A percentile compares a stretch with the other conserved stretches of the same genome.
These are phyloP conservation scores for Solanum verrucosum DNA, from an alignment of 257 asterid genomes.

Conservation along the genomic window DNA sequence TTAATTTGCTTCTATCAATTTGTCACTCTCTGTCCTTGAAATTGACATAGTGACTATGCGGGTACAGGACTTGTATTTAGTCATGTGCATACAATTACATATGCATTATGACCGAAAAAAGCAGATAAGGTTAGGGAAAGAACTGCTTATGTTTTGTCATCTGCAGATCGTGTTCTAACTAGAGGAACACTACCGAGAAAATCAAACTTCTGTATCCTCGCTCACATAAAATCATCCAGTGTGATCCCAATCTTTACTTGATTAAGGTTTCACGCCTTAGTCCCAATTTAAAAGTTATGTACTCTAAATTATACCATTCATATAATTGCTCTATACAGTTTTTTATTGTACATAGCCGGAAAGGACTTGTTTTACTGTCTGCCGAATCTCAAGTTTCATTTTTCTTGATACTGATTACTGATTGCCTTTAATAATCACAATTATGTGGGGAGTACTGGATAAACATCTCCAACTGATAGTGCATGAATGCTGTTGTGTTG, in stretches of 20 bases:
- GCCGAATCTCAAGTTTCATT: neutral
- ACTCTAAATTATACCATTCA: neutral
- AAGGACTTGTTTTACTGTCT: neutral
- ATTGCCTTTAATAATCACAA: neutral
- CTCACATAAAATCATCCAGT: neutral
- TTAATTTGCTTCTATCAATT: neutral
- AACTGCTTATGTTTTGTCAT: neutral
- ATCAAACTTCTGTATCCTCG: neutral
- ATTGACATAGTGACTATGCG: neutral
- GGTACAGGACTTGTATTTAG: neutral
- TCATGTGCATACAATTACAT: neutral
- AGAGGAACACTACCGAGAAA: neutral
- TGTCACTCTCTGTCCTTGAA: neutral
- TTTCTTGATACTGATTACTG: neutral
- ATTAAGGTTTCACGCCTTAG: neutral
- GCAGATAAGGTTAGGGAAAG: neutral
- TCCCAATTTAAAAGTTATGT: neutral
- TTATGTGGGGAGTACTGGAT: neutral
- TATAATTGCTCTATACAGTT: neutral
- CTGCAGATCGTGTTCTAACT: neutral
- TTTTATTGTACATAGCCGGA: neutral
- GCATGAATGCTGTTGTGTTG: neutral
- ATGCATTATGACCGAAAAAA: neutral
- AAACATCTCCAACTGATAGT: neutral
- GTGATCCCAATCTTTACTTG: neutral